Percentiles rank a stretch among this genome's conserved stretches.
Conservation (phyloP, 2,329 filamentous ascomycete genomes). For the Chaetomium sp. region DNA sequence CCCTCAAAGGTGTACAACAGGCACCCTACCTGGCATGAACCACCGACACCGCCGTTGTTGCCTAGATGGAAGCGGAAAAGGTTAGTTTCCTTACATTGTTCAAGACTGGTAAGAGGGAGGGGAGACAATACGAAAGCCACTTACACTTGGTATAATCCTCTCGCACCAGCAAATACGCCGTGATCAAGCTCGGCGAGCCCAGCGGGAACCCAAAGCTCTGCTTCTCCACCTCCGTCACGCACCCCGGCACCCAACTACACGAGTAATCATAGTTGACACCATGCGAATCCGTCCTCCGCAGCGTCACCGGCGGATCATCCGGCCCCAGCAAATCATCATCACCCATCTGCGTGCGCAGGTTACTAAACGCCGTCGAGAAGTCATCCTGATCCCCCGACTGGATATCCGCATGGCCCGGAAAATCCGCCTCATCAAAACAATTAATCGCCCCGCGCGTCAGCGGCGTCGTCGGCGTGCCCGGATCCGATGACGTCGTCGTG, state of each 20-base stretch:
- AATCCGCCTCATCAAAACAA: conserved; percentile 20
- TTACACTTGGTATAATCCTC: conserved; percentile 23
- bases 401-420: conserved; percentile 21
- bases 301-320: conserved; percentile 5
- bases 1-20: conserved; percentile 21
- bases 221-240: conserved; percentile 15
- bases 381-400: conserved; percentile 14
- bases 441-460: conserved; percentile 17
- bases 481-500: too few species aligned
- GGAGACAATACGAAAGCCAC: conserved; percentile 6
- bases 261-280: conserved; percentile 19
- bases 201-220: conserved; percentile 21
- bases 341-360: neutral
- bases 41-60: conserved; percentile 21
- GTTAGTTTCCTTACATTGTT: conserved; percentile 9
- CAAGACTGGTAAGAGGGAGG: neutral
- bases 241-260: conserved; percentile 18
- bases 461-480: neutral
- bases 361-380: conserved; percentile 13
- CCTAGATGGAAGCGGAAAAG: conserved; percentile 3
- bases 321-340: conserved; percentile 13
- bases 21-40: conserved; percentile 17
- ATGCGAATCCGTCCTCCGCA: conserved; percentile 1
- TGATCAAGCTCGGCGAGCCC: conserved; percentile 12
- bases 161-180: conserved; percentile 18